Evolutionary conservation across 306 rosid species (phyloP).

Genomic region (Prunus kanzakura): DNA sequence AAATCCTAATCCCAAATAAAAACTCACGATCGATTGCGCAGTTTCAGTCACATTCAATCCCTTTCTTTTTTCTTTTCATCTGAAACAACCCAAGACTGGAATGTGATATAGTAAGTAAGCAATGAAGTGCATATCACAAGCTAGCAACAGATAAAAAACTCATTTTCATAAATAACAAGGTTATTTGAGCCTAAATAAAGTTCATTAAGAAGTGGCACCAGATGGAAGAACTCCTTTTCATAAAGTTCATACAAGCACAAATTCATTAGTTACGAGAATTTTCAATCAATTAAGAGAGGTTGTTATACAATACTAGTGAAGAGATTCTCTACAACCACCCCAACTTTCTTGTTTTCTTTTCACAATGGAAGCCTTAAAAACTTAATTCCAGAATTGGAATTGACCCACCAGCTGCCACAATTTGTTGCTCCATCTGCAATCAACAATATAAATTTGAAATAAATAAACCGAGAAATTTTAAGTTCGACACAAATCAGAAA

Average conservation of each 20-base stretch:
- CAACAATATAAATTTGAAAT: constrained; percentile 2
- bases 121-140: not conserved
- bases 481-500: constrained; percentile 2
- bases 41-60: not conserved
- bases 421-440: constrained; percentile 91
- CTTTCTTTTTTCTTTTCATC: too few species aligned
- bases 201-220: constrained; percentile 17
- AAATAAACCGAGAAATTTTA: not conserved
- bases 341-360: constrained; percentile 14
- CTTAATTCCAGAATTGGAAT: constrained; percentile 60
- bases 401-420: constrained; percentile 91
- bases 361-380: constrained; percentile 31
- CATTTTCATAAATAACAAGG: constrained; percentile 5
- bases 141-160: constrained; percentile 20
- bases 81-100: not conserved
- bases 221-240: constrained; percentile 26
- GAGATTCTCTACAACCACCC: constrained; percentile 46
- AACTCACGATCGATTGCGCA: not conserved
- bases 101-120: not conserved
- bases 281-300: constrained; percentile 22
- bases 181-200: not conserved
- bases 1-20: not conserved
- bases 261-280: constrained; percentile 35
- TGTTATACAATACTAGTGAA: constrained; percentile 30
- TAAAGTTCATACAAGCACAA: constrained; percentile 50